Evolutionary conservation across 768 basidiomycete species (phyloP).

Genomic region (Astraeus odoratus): DNA sequence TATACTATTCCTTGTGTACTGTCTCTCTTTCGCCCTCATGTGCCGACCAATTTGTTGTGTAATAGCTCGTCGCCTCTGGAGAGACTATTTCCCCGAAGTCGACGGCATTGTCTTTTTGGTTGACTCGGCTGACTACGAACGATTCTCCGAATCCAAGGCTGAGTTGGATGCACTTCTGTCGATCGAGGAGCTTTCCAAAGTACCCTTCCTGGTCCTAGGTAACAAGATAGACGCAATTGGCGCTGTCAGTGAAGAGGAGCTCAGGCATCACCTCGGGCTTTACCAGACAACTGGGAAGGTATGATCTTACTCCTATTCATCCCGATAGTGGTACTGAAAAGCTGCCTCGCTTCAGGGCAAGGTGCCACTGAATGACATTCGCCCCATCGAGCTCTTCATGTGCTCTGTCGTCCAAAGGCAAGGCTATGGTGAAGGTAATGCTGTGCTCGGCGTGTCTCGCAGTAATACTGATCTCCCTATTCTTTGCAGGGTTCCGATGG

Average conservation of each 20-base stretch:
- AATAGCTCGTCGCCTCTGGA: constrained; percentile 93
- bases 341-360: constrained; percentile 61
- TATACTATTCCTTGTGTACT: not conserved
- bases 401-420: constrained; percentile 99
- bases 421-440: constrained; percentile 90
- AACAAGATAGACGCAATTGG: constrained; percentile 99
- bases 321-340: constrained; percentile 2
- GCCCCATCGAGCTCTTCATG: constrained; percentile 99
- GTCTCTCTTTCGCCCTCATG: not conserved
- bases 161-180: constrained; percentile 94
- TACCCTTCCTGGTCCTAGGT: constrained; percentile 96
- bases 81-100: constrained; percentile 99
- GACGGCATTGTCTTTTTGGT: constrained; percentile 98
- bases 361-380: constrained; percentile 91
- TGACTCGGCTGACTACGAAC: constrained; percentile 94
- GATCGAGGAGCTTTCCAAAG: constrained; percentile 91
- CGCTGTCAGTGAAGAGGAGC: constrained; percentile 95
- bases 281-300: constrained; percentile 99
- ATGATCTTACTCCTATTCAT: constrained; percentile 8
- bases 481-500: constrained; percentile 77
- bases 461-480: constrained; percentile 4
- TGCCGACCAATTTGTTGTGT: not conserved
- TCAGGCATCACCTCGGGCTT: constrained; percentile 89
- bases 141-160: constrained; percentile 93
- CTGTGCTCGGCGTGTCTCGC: constrained; percentile 1